Conservation (phyloP, 345 rosid species). For the Geranium brycei region DNA sequence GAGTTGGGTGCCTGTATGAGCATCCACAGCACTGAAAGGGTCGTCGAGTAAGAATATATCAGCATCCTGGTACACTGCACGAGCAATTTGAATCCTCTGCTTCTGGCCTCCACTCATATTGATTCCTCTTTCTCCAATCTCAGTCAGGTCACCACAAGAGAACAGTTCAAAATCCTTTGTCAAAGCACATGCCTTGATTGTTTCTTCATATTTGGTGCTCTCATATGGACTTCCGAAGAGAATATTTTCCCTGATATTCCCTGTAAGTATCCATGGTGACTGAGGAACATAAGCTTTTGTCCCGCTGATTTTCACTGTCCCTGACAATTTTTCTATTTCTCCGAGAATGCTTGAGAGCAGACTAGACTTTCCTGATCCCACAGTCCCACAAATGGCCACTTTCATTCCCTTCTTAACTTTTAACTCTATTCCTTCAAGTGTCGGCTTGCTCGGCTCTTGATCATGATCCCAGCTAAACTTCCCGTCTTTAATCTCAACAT, state of each 20-base stretch:
- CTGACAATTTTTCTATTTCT: slow-evolving; percentile 64
- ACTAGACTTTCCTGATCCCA: slow-evolving; percentile 88
- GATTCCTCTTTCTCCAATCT: slow-evolving; percentile 93
- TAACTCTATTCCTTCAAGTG: slow-evolving; percentile 47
- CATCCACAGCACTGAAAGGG: slow-evolving; percentile 96
- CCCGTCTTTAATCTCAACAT: slow-evolving; percentile 51
- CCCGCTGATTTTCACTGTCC: slow-evolving; percentile 59
- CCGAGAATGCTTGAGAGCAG: slow-evolving; percentile 66
- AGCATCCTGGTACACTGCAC: slow-evolving; percentile 85
- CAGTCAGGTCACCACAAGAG: slow-evolving; percentile 66
- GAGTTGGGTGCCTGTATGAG: slow-evolving; percentile 85
- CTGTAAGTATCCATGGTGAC: slow-evolving; percentile 80
- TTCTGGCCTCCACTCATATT: slow-evolving; percentile 99
- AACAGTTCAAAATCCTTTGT: slow-evolving; percentile 70
- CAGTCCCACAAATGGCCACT: slow-evolving; percentile 81
- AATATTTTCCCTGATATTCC: slow-evolving; percentile 74
- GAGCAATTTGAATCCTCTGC: slow-evolving; percentile 88
- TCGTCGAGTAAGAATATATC: slow-evolving; percentile 84
- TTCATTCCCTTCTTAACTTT: slow-evolving; percentile 67
- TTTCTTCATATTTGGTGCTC: slow-evolving; percentile 35
- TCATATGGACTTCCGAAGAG: slow-evolving; percentile 62
- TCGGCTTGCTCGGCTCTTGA: slow-evolving; percentile 32
- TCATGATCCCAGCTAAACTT: slow-evolving; percentile 60
- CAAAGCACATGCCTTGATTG: slow-evolving; percentile 71
- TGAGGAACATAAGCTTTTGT: slow-evolving; percentile 81